Conservation (phyloP, 352 stramenopile genomes). For the Phytophthora constricta region DNA sequence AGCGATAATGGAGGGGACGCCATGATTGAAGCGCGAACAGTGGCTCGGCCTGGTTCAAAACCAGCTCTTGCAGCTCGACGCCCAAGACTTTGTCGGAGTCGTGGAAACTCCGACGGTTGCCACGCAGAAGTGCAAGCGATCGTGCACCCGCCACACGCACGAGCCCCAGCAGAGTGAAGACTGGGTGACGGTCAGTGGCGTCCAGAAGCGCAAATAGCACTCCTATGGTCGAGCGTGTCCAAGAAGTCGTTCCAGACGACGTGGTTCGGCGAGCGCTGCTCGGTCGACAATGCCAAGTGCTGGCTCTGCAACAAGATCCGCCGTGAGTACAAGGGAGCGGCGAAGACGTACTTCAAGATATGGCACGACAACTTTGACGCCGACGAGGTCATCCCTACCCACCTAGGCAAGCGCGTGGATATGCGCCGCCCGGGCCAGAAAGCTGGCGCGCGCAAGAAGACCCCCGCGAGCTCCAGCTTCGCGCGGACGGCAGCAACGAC, state of each 20-base stretch:
- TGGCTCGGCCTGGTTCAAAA: not conserved
- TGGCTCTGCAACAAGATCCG: not conserved
- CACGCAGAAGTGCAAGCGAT: not conserved
- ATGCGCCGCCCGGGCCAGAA: not conserved
- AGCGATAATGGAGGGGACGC: constrained; percentile 6
- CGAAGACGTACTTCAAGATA: not conserved
- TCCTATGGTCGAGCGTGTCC: not conserved
- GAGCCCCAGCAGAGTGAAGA: not conserved
- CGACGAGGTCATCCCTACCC: not conserved
- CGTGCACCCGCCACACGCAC: not conserved
- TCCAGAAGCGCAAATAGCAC: not conserved
- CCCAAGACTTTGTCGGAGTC: not conserved
- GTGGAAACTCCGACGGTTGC: not conserved
- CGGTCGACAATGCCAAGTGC: not conserved
- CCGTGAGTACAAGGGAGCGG: not conserved
- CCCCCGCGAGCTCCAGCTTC: not conserved
- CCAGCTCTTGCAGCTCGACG: not conserved
- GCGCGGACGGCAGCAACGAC: not conserved
- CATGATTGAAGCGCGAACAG: not conserved
- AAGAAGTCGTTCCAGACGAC: not conserved
- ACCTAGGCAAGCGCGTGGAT: not conserved
- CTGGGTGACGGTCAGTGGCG: too few species aligned
- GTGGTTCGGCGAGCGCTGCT: not conserved
- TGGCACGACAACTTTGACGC: not conserved
- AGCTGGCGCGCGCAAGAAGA: not conserved